These are phyloP conservation scores for Pythium sp. DNA, from an alignment of 352 stramenopile species.

Conservation along the genomic window DNA sequence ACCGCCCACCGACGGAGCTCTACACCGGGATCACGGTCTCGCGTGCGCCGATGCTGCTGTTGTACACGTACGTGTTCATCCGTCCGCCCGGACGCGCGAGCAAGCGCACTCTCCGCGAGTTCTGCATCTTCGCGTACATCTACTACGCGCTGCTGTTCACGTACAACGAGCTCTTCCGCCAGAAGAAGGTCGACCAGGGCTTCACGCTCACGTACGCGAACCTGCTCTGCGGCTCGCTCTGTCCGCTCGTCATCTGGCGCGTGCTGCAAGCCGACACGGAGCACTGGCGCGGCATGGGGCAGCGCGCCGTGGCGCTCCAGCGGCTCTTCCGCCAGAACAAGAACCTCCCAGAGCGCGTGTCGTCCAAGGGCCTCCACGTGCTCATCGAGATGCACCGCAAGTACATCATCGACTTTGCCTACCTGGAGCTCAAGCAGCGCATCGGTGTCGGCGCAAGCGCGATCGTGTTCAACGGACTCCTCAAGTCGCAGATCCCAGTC, in stretches of 20 bases:
- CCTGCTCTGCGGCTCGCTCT: slow-evolving; percentile 46
- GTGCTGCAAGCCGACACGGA: slow-evolving; percentile 56
- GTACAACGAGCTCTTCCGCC: slow-evolving; percentile 54
- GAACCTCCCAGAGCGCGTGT: slow-evolving; percentile 44
- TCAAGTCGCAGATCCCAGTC: slow-evolving; percentile 47
- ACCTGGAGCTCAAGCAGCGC: slow-evolving; percentile 46
- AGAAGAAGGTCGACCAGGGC: slow-evolving; percentile 41
- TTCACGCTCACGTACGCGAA: slow-evolving; percentile 68
- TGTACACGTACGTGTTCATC: slow-evolving; percentile 59
- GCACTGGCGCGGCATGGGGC: slow-evolving; percentile 55
- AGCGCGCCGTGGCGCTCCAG: slow-evolving; percentile 43
- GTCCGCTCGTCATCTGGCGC: slow-evolving; percentile 60
- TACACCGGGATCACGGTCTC: slow-evolving; percentile 35
- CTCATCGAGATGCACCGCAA: slow-evolving; percentile 74
- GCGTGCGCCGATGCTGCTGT: slow-evolving; percentile 30
- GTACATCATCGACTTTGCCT: slow-evolving; percentile 72
- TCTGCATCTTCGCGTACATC: slow-evolving; percentile 47
- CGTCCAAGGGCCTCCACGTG: slow-evolving; percentile 59
- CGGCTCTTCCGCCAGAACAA: slow-evolving; percentile 44
- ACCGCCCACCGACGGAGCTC: slow-evolving; percentile 31
- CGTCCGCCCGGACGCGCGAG: slow-evolving; percentile 42
- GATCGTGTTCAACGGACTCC: slow-evolving; percentile 47
- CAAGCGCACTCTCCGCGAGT: slow-evolving; percentile 49
- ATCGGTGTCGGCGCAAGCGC: slow-evolving; percentile 50
- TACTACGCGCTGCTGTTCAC: slow-evolving; percentile 50